A percentile compares a stretch with the other conserved stretches of the same genome.
Conservation (phyloP, 371 early-diverging fungal species). For the Nosema muscidifuracis region DNA sequence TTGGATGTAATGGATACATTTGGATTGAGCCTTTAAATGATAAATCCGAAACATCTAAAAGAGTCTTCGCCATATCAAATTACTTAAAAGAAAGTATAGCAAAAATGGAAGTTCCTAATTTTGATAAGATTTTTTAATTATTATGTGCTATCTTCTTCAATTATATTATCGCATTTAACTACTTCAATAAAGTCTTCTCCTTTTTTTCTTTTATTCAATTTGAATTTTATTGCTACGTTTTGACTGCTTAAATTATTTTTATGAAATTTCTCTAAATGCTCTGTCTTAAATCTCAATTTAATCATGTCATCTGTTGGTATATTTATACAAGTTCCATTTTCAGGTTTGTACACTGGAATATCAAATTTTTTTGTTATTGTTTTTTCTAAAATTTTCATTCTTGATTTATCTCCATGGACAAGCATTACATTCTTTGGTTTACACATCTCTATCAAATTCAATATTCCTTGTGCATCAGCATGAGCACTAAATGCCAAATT, state of each 20-base stretch:
- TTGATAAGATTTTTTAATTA: slow-evolving; percentile 18
- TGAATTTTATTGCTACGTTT: slow-evolving; percentile 4
- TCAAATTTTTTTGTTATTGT: slow-evolving; percentile 63
- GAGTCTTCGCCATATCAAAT: not conserved
- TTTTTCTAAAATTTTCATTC: slow-evolving; percentile 75
- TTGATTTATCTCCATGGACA: slow-evolving; percentile 89
- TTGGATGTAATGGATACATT: slow-evolving; percentile 90
- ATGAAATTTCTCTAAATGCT: slow-evolving; percentile 14
- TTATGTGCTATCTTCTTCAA: not conserved
- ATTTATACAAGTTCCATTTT: slow-evolving; percentile 40
- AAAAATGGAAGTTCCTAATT: not conserved
- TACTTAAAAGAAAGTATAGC: slow-evolving; percentile 3
- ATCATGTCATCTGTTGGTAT: slow-evolving; percentile 36
- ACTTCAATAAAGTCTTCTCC: not conserved
- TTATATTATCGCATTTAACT: not conserved
- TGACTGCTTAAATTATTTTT: slow-evolving; percentile 4
- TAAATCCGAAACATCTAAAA: not conserved
- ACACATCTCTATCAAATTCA: slow-evolving; percentile 83
- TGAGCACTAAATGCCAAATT: slow-evolving; percentile 94
- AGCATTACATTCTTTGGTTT: slow-evolving; percentile 83
- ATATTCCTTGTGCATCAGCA: slow-evolving; percentile 92
- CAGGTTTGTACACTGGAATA: slow-evolving; percentile 43
- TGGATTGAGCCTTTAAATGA: slow-evolving; percentile 64
- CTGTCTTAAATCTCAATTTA: slow-evolving; percentile 29
- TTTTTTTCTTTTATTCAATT: slow-evolving; percentile 17